phyloP scores from a whole-genome alignment of 1,139 yeast genomes.

The Dujonia santamariae region DNA sequence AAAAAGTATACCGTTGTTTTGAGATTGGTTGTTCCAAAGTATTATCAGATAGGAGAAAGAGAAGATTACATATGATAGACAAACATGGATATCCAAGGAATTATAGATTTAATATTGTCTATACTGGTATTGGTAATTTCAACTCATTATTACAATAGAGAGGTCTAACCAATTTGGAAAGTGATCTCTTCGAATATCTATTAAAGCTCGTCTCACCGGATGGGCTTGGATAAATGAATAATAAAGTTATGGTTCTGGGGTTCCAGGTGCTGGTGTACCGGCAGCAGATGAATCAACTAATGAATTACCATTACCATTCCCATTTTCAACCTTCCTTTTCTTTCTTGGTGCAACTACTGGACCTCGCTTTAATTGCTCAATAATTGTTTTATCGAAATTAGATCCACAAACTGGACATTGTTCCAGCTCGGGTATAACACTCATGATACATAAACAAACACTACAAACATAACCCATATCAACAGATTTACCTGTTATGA shows the following conservation, averaged over 20 bases:
- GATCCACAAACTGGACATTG: constrained; percentile 54
- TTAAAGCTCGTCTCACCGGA: neutral
- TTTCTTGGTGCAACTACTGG: constrained; percentile 49
- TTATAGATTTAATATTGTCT: constrained; percentile 37
- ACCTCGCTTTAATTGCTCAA: constrained; percentile 40
- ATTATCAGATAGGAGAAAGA: constrained; percentile 28
- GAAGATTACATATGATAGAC: constrained; percentile 47
- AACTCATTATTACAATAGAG: constrained; percentile 2
- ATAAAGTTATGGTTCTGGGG: constrained; percentile 7
- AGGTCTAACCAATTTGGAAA: neutral
- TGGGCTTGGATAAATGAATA: neutral
- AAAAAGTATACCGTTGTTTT: constrained; percentile 40
- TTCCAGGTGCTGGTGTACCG: constrained; percentile 9
- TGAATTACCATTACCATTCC: constrained; percentile 7
- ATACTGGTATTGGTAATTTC: constrained; percentile 17
- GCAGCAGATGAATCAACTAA: neutral
- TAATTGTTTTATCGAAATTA: constrained; percentile 49
- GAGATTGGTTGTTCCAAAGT: constrained; percentile 31
- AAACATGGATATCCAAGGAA: constrained; percentile 48
- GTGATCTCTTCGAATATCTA: neutral
- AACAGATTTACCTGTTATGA: constrained; percentile 80
- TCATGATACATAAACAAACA: constrained; percentile 82
- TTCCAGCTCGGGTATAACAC: constrained; percentile 56
- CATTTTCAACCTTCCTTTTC: constrained; percentile 26
- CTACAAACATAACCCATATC: constrained; percentile 95